phyloP scores from a whole-genome alignment of 208 protist species.

The Acanthamoeba royreba region DNA sequence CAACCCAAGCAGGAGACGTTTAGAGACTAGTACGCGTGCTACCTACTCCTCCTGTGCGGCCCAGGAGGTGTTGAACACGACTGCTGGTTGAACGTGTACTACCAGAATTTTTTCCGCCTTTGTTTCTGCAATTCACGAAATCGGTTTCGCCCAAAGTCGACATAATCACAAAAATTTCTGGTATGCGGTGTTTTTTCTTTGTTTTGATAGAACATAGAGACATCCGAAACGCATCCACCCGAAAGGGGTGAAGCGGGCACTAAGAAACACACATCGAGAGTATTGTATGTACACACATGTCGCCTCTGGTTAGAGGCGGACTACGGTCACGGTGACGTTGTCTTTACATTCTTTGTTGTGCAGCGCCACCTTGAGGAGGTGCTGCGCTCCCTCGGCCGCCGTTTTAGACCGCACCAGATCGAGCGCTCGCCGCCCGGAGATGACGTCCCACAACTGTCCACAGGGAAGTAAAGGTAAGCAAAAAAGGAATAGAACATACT shows the following conservation, averaged over 20 bases:
- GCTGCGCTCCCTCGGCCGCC: neutral
- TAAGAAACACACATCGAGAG: neutral
- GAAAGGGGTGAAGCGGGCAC: too few species aligned
- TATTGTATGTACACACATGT: neutral
- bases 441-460: neutral
- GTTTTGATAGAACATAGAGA: too few species aligned
- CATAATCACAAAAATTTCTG: too few species aligned
- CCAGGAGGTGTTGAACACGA: neutral
- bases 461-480: neutral
- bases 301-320: neutral
- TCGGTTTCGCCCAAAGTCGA: too few species aligned
- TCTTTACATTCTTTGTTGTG: conserved; percentile 35
- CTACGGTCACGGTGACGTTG: neutral
- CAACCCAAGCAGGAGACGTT: neutral
- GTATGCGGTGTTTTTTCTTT: too few species aligned
- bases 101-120: too few species aligned
- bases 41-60: neutral
- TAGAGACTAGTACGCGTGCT: neutral
- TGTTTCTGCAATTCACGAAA: too few species aligned
- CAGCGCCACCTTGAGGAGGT: neutral
- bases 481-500: neutral
- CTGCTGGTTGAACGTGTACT: too few species aligned
- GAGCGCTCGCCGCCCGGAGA: neutral
- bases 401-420: neutral
- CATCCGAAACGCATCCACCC: too few species aligned